phyloP scores from a whole-genome alignment of 2,329 filamentous ascomycete genomes.

The Parafenestella ontariensis region DNA sequence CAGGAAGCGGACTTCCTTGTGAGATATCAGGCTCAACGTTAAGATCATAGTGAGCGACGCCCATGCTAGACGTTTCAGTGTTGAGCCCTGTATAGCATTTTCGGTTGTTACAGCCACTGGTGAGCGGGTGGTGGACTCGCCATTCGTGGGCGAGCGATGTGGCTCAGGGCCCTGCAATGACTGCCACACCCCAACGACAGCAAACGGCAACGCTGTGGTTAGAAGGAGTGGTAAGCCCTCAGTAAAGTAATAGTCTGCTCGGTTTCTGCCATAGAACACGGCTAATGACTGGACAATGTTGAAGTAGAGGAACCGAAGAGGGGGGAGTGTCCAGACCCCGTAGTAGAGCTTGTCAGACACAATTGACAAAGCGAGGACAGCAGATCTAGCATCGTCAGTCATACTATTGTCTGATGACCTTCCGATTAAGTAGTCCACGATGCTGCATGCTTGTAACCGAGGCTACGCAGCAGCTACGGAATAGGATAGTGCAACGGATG shows the following conservation, averaged over 20 bases:
- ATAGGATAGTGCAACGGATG: slow-evolving; percentile 19
- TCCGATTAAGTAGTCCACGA: slow-evolving; percentile 9
- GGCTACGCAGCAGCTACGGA: slow-evolving; percentile 2
- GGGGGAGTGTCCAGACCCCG: slow-evolving; percentile 84
- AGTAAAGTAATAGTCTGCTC: slow-evolving; percentile 90
- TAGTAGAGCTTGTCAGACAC: slow-evolving; percentile 81
- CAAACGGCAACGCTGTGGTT: slow-evolving; percentile 82
- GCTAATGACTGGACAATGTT: slow-evolving; percentile 88
- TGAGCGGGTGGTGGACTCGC: background rate
- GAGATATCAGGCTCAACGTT: slow-evolving; percentile 77
- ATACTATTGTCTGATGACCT: slow-evolving; percentile 17
- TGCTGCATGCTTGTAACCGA: slow-evolving; percentile 10
- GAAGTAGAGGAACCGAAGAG: slow-evolving; percentile 85
- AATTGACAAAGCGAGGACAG: slow-evolving; percentile 69
- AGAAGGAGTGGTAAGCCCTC: slow-evolving; percentile 89
- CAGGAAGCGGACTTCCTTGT: slow-evolving; percentile 98
- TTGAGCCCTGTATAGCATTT: slow-evolving; percentile 14
- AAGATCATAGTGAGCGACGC: slow-evolving; percentile 66
- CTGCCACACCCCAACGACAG: slow-evolving; percentile 68
- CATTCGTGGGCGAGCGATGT: slow-evolving; percentile 25
- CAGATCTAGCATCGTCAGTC: slow-evolving; percentile 51
- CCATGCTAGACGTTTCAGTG: slow-evolving; percentile 41
- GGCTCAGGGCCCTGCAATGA: slow-evolving; percentile 18
- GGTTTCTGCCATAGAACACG: slow-evolving; percentile 89
- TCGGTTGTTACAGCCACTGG: slow-evolving; percentile 1